These are phyloP conservation scores for Ramularia endophylla DNA, from an alignment of 2,329 filamentous ascomycete species.

Conservation along the genomic window DNA sequence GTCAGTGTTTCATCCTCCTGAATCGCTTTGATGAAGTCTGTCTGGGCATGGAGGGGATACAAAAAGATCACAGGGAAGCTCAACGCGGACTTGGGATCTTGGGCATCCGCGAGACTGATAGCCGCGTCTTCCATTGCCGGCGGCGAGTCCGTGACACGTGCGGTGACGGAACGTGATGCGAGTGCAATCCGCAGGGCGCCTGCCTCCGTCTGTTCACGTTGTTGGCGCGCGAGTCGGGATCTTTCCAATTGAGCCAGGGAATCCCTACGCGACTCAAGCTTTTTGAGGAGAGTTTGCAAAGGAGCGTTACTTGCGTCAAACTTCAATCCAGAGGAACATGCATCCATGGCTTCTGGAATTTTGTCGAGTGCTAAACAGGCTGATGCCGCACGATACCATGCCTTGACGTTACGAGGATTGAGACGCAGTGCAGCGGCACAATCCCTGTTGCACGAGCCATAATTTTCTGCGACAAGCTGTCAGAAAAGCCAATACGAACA, in stretches of 20 bases:
- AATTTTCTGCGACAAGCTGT: slow-evolving; percentile 57
- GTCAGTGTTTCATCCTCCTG: slow-evolving; percentile 67
- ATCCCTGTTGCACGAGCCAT: slow-evolving; percentile 78
- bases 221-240: slow-evolving; percentile 51
- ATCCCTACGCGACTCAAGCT: slow-evolving; percentile 56
- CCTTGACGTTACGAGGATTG: slow-evolving; percentile 79
- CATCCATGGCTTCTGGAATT: slow-evolving; percentile 72
- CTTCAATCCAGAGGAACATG: slow-evolving; percentile 65
- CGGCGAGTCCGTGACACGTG: slow-evolving; percentile 59
- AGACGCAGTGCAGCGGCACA: slow-evolving; percentile 72
- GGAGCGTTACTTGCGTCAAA: slow-evolving; percentile 66
- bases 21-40: slow-evolving; percentile 87
- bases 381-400: slow-evolving; percentile 75
- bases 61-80: slow-evolving; percentile 75
- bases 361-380: slow-evolving; percentile 76
- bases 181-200: slow-evolving; percentile 50
- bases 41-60: slow-evolving; percentile 76
- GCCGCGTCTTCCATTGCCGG: slow-evolving; percentile 84
- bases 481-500: neutral
- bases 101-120: slow-evolving; percentile 63
- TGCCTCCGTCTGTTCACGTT: slow-evolving; percentile 51
- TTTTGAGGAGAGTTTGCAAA: slow-evolving; percentile 55
- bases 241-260: slow-evolving; percentile 51
- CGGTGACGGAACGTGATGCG: slow-evolving; percentile 62
- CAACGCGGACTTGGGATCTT: slow-evolving; percentile 66